These are phyloP conservation scores for Rubia balearica DNA, from an alignment of 305 asterid species.

Conservation along the genomic window DNA sequence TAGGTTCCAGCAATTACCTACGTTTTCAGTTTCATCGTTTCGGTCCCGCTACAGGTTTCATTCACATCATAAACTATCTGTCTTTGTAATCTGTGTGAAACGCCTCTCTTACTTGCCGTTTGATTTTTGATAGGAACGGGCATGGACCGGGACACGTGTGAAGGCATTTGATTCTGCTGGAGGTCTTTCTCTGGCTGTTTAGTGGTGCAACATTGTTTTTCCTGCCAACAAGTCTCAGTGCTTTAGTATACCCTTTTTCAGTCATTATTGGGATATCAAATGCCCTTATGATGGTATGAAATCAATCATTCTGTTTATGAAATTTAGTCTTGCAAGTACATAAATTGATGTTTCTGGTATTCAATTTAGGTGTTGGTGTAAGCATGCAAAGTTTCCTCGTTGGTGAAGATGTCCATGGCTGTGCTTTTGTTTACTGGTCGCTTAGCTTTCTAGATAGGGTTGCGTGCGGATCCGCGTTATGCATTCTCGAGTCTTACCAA, in stretches of 20 bases:
- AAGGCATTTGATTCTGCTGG: slow-evolving; percentile 58
- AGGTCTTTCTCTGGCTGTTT: slow-evolving; percentile 69
- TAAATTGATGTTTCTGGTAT: not conserved
- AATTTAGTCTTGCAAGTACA: not conserved
- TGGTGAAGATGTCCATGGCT: slow-evolving; percentile 70
- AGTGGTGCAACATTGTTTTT: slow-evolving; percentile 58
- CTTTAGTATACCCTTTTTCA: slow-evolving; percentile 49
- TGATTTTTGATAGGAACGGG: slow-evolving; percentile 44
- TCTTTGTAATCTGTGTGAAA: no score
- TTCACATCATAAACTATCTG: no score
- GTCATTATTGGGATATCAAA: slow-evolving; percentile 66
- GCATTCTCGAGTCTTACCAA: slow-evolving; percentile 61
- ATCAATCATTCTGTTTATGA: not conserved
- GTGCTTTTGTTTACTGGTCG: slow-evolving; percentile 86
- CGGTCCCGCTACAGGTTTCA: no score
- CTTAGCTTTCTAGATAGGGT: slow-evolving; percentile 82
- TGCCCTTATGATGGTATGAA: slow-evolving; percentile 71
- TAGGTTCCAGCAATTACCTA: no score
- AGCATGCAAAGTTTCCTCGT: slow-evolving; percentile 92
- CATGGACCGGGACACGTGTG: slow-evolving; percentile 57
- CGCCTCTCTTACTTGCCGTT: no score
- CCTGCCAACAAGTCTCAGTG: slow-evolving; percentile 57
- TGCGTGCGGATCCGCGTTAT: slow-evolving; percentile 60
- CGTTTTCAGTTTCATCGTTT: no score
- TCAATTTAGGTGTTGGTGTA: slow-evolving; percentile 47